Conservation (phyloP, 176 grass and related monocot species). For the Areca catechu region DNA sequence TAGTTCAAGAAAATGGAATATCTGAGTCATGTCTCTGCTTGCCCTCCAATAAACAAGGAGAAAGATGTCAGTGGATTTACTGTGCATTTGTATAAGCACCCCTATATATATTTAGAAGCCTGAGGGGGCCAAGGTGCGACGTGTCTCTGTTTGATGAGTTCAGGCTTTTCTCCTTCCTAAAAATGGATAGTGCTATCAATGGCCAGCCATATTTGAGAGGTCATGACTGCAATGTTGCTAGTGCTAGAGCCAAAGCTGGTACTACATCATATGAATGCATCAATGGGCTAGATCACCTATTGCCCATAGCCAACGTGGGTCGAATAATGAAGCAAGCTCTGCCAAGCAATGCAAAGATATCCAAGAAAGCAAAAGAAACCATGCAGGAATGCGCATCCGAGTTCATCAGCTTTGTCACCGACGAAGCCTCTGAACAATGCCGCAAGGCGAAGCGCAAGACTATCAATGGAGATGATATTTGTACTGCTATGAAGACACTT, state of each 20-base stretch:
- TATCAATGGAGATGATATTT: conserved; percentile 72
- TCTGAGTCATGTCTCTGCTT: no score
- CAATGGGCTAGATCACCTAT: conserved; percentile 5
- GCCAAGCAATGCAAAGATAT: conserved; percentile 59
- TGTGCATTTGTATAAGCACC: not conserved
- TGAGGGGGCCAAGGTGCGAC: not conserved
- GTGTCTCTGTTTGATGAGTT: not conserved
- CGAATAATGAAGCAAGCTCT: conserved; percentile 63
- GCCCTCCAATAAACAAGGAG: no score
- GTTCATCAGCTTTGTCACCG: conserved; percentile 72
- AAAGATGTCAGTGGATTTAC: not conserved
- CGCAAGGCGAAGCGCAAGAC: conserved; percentile 57
- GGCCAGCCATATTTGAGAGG: not conserved
- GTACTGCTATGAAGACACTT: conserved; percentile 48
- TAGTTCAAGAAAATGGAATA: not conserved
- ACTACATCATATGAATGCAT: not conserved
- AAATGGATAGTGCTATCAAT: not conserved
- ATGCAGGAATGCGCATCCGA: conserved; percentile 74
- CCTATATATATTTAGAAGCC: not conserved
- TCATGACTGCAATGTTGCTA: no score
- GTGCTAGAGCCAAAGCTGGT: no score
- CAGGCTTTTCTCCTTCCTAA: not conserved
- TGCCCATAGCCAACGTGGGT: conserved; percentile 69
- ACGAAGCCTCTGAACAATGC: conserved; percentile 64
- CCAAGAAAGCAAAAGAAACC: conserved; percentile 56